Base-by-base conservation (phyloP, 2,329 filamentous ascomycete species). In the Zymoseptoria crescenta region DNA sequence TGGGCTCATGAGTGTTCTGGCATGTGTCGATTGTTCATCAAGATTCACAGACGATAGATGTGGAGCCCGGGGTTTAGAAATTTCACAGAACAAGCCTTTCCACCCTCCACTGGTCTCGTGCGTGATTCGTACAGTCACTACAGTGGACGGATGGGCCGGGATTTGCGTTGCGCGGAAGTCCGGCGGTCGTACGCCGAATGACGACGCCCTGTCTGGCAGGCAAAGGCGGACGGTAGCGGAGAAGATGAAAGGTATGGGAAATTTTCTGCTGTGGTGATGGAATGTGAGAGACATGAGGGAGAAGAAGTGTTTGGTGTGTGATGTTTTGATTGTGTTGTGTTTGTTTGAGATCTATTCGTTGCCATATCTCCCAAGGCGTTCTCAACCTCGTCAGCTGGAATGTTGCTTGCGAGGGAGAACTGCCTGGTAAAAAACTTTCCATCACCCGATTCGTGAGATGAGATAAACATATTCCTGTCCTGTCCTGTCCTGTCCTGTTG, bases 371-470 rank as follows among this genome's bases (percentile, higher is more conserved):
- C 27, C 52, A 27, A 58, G 54, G 59, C 56, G 61, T 63, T 61
- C 59, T 59, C 55, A 27, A 59, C 59, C 61, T 54, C 54, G 16
- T 27, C 41, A 52, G 45, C 27, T 50, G 24, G 24, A 24, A 24
- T 24, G 24, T 4, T 24, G 24, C 24, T 24, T 24, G 52, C 4
- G 35, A 63, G 62, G 57, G 59, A 63, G 62, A 63, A 63, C 62
- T 59, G 59, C 62, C 56, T 28, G 16, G n/a, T 45, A 7, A 7
- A 7, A 7, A 45, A 4, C 49, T 35, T 50, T 55, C 54, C 53
- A 57, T 56, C 53, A 57, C 54, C 41, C 24, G 24, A 24, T 35
- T 59, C 51, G 41, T 67, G 61, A 65, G 65, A 67, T 65, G 65
- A 65, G 62, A 63, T 56, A 49, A 49, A 35, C 58, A 56, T 59